Conservation (phyloP, 345 rosid genomes). For the Camelina hispida region DNA sequence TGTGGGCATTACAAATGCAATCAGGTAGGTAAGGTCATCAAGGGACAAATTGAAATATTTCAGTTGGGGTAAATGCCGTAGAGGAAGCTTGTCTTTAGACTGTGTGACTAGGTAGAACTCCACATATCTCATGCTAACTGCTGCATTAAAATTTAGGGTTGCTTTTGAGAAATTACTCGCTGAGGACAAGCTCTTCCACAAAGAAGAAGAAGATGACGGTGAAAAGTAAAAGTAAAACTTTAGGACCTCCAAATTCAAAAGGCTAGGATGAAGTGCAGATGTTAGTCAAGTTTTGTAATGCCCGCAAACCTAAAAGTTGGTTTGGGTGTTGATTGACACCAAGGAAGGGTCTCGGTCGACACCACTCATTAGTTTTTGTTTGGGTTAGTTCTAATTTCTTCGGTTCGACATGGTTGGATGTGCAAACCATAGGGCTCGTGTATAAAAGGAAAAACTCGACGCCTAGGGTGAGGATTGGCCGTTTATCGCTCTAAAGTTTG, state of each 20-base stretch:
- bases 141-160: neutral
- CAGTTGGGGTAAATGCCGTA: neutral
- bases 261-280: neutral
- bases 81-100: neutral
- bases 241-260: neutral
- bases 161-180: neutral
- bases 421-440: too few species aligned
- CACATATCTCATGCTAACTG: neutral
- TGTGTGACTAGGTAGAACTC: neutral
- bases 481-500: too few species aligned
- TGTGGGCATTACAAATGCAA: neutral
- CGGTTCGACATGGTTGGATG: too few species aligned
- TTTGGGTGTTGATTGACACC: too few species aligned
- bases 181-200: neutral
- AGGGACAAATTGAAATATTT: neutral
- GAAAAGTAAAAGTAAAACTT: accelerated
- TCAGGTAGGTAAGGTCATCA: neutral
- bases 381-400: too few species aligned
- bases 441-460: too few species aligned
- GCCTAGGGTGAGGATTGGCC: too few species aligned
- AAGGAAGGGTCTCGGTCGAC: too few species aligned
- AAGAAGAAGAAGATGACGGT: neutral
- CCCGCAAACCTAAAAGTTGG: too few species aligned
- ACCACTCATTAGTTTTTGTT: too few species aligned
- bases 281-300: neutral